Conservation (phyloP, 306 rosid genomes). For the Cicer bijugum region DNA sequence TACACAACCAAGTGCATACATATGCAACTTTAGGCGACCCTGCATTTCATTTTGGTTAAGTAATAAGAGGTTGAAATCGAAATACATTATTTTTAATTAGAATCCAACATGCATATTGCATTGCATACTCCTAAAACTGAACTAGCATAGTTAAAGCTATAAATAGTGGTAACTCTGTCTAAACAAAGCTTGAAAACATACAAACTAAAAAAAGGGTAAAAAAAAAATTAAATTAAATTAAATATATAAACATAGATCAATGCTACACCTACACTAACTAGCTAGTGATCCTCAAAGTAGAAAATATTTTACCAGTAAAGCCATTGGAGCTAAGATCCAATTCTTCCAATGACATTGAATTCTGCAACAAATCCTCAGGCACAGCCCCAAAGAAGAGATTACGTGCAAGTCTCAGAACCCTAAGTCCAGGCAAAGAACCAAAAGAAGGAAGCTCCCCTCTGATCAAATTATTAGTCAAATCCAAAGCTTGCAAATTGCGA, state of each 20-base stretch:
- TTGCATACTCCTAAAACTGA: constrained; percentile 6
- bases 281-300: constrained; percentile 35
- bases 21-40: not conserved
- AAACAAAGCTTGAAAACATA: constrained; percentile 16
- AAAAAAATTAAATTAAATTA: not conserved
- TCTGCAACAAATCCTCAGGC: constrained; percentile 66
- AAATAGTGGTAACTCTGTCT: constrained; percentile 9
- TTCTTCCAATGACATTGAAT: constrained; percentile 62
- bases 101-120: constrained; percentile 8
- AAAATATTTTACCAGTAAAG: constrained; percentile 67
- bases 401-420: constrained; percentile 58
- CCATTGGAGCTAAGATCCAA: constrained; percentile 88
- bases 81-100: not conserved
- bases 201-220: not conserved
- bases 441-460: constrained; percentile 80
- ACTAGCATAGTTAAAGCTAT: constrained; percentile 20
- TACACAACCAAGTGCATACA: constrained; percentile 8
- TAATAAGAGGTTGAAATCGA: not conserved
- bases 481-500: constrained; percentile 73
- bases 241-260: constrained; percentile 18
- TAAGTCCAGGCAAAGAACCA: constrained; percentile 59
- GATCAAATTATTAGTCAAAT: constrained; percentile 68
- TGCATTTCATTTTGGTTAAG: not conserved
- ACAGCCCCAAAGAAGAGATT: constrained; percentile 70
- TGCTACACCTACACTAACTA: constrained; percentile 18